A percentile compares a stretch with the other conserved stretches of the same genome.
Conservation (phyloP, 495 filamentous ascomycete genomes). For the Neurospora sp. region DNA sequence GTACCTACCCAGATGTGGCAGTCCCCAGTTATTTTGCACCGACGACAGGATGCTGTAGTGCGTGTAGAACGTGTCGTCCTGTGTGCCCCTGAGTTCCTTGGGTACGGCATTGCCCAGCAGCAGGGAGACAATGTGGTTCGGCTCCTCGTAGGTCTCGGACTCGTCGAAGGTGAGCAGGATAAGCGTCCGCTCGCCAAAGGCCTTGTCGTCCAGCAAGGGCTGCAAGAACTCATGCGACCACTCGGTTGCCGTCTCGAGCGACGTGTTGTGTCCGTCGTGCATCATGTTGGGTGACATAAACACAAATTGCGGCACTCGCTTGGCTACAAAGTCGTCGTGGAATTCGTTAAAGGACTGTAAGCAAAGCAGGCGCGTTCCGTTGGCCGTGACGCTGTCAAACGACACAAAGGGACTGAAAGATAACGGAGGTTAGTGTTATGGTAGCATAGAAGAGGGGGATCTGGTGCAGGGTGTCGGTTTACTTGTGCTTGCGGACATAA, state of each 20-base stretch:
- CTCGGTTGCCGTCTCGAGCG: constrained; percentile 46
- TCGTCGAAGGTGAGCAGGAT: constrained; percentile 63
- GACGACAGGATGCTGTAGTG: constrained; percentile 61
- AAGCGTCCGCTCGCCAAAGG: constrained; percentile 53
- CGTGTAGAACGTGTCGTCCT: constrained; percentile 59
- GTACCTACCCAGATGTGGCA: constrained; percentile 58
- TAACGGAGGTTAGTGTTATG: neutral
- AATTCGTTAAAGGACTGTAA: constrained; percentile 54
- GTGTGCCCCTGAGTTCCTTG: constrained; percentile 42
- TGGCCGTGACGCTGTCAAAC: constrained; percentile 37
- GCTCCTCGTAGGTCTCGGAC: constrained; percentile 42
- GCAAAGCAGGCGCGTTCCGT: constrained; percentile 46
- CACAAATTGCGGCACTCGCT: constrained; percentile 55
- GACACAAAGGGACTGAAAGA: constrained; percentile 36
- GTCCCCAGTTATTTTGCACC: constrained; percentile 55
- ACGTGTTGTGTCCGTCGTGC: constrained; percentile 60
- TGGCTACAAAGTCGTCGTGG: constrained; percentile 40
- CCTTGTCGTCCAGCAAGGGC: constrained; percentile 45
- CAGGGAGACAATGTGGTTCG: constrained; percentile 52
- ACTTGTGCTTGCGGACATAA: constrained; percentile 68
- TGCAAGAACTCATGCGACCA: constrained; percentile 51
- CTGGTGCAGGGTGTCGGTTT: neutral
- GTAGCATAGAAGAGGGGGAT: neutral
- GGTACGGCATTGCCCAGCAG: constrained; percentile 57
- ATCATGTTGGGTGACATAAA: constrained; percentile 66